Evolutionary conservation across 2,329 filamentous ascomycete species (phyloP), one percentile per base, ranked within the genome.

Genomic region (Curvularia sp.): DNA sequence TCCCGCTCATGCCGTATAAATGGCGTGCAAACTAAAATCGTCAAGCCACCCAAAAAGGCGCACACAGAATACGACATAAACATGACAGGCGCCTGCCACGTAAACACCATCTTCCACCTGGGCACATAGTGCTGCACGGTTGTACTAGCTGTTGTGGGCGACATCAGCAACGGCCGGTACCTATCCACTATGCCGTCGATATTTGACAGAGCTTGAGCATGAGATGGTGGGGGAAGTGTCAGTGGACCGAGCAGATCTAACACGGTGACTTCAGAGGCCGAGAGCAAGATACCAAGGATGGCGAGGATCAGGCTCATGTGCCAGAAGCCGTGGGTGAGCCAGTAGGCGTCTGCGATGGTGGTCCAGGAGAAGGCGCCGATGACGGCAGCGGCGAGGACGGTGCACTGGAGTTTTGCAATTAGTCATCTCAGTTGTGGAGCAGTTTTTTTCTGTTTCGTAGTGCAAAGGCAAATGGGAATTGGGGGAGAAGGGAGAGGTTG

Each of bases 291-390:
- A 2, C 44, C 44, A 1, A 47, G 28, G 5, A 47, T 47, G 2
- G 44, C 28, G 1, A 47, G n/a, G 3, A 47, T 47, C 8, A 47
- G 28, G 44, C 44, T 47, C 18, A 31, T 22, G 10, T 47, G 44
- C 44, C 44, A 47, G 44, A 47, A 47, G n/a, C 44, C 44, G 2
- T 30, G 44, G 26, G 44, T 47, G 2, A 47, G 44, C 44, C 44
- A 47, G 26, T 47, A 31, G 3, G 44, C 44, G 8, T 12, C 28
- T 18, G 44, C 7, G n/a, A 47, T 3, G 5, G 44, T 47, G 44
- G 44, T 30, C 44, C 44, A 47, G 4, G 44, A 47, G 28, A 47
- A 47, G 28, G 28, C 44, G 44, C 44, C 44, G 28, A 47, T 47
- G 18, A 47, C 44, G 9, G 44, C 44, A 3, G 44, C 44, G 28